Evolutionary conservation across 805 yeast genomes (phyloP).

Genomic region (Cyberlindnera meyerae): DNA sequence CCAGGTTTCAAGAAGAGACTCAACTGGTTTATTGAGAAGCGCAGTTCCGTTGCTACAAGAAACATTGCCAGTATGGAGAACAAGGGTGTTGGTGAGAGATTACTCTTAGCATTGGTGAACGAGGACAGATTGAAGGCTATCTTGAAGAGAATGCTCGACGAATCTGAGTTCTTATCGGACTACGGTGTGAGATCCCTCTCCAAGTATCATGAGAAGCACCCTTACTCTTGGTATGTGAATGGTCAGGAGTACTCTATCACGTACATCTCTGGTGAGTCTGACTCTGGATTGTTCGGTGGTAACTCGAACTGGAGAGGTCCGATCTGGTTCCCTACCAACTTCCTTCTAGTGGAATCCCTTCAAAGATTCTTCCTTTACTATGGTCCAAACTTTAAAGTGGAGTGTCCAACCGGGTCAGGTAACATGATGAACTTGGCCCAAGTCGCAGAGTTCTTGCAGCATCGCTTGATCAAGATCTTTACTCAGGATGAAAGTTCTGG

Average conservation of each 20-base stretch:
- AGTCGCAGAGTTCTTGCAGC: slow-evolving; percentile 87
- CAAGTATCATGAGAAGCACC: slow-evolving; percentile 77
- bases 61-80: slow-evolving; percentile 79
- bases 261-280: slow-evolving; percentile 84
- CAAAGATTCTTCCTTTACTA: slow-evolving; percentile 85
- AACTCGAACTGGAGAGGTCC: slow-evolving; percentile 98
- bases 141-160: slow-evolving; percentile 77
- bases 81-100: slow-evolving; percentile 76
- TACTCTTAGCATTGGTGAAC: slow-evolving; percentile 73
- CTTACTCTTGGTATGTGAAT: slow-evolving; percentile 78
- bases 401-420: slow-evolving; percentile 85
- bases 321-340: slow-evolving; percentile 92
- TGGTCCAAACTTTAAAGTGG: slow-evolving; percentile 80
- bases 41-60: slow-evolving; percentile 64
- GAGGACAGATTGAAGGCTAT: slow-evolving; percentile 75
- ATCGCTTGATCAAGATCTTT: slow-evolving; percentile 74
- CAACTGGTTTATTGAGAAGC: slow-evolving; percentile 76
- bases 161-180: slow-evolving; percentile 75
- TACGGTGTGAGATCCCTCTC: slow-evolving; percentile 88
- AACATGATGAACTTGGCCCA: slow-evolving; percentile 71
- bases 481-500: slow-evolving; percentile 58
- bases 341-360: slow-evolving; percentile 77
- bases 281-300: slow-evolving; percentile 93
- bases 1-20: slow-evolving; percentile 80
- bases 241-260: slow-evolving; percentile 66